Evolutionary conservation across 108 stramenopile species (phyloP).

Genomic region (Fistulifera solaris): DNA sequence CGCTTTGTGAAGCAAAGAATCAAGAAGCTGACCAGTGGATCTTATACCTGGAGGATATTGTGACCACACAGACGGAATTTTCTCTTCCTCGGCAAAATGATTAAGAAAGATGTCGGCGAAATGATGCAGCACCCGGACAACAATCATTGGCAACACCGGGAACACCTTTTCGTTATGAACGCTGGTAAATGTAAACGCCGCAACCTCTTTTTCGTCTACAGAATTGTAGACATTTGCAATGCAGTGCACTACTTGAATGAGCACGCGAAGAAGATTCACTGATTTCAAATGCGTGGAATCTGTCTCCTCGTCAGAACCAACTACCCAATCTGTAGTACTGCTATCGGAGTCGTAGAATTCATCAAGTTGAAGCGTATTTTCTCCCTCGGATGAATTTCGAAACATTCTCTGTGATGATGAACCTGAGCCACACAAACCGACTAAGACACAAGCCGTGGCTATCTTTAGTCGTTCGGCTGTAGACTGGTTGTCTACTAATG

Average conservation of each 20-base stretch:
- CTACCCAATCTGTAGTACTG: slow-evolving; percentile 37
- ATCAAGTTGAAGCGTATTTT: slow-evolving; percentile 11
- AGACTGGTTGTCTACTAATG: slow-evolving; percentile 2
- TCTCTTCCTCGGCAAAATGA: slow-evolving; percentile 26
- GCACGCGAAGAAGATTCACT: slow-evolving; percentile 32
- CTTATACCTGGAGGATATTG: slow-evolving; percentile 55
- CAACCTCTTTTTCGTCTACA: slow-evolving; percentile 34
- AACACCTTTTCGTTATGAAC: slow-evolving; percentile 21
- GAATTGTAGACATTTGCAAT: slow-evolving; percentile 37
- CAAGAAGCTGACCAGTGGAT: slow-evolving; percentile 38
- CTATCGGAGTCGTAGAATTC: slow-evolving; percentile 73
- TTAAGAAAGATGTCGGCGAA: slow-evolving; percentile 53
- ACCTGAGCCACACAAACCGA: slow-evolving; percentile 54
- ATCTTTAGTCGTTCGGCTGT: slow-evolving; percentile 23
- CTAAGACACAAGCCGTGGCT: slow-evolving; percentile 43
- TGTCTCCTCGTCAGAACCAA: slow-evolving; percentile 13
- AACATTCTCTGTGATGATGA: neutral
- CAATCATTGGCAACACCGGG: slow-evolving; percentile 60
- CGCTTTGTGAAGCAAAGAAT: slow-evolving; percentile 48
- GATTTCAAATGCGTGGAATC: slow-evolving; percentile 9
- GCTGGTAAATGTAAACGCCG: slow-evolving; percentile 10
- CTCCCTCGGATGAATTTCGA: neutral
- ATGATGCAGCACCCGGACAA: slow-evolving; percentile 44
- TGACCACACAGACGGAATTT: slow-evolving; percentile 23
- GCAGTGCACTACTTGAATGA: slow-evolving; percentile 63